phyloP scores from a whole-genome alignment of 371 early-diverging fungal species.

The Mucor saturninus region DNA sequence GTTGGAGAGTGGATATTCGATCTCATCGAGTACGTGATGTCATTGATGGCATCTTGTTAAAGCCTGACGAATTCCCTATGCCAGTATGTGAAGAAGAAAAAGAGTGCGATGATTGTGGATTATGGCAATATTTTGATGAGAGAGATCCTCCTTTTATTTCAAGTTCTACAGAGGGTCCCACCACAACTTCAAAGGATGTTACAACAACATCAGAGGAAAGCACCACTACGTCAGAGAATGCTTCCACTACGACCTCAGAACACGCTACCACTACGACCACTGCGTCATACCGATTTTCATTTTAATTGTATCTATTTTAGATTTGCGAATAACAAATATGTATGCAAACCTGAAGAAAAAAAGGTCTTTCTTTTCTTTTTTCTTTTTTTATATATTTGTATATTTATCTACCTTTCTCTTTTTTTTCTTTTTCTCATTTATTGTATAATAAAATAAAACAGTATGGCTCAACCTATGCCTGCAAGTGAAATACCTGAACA shows the following conservation, averaged over 20 bases:
- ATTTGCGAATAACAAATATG: too few species aligned
- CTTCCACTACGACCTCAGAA: background rate
- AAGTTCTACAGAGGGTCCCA: background rate
- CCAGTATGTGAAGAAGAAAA: conserved; percentile 61
- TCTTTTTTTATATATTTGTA: background rate
- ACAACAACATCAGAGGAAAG: background rate
- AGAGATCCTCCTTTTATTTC: conserved; percentile 38
- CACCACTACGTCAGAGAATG: background rate
- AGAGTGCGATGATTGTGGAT: conserved; percentile 77
- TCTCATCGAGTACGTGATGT: conserved; percentile 81
- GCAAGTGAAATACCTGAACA: background rate
- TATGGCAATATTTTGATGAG: conserved; percentile 70
- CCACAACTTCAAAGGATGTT: background rate
- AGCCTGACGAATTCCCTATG: conserved; percentile 52
- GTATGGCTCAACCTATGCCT: background rate
- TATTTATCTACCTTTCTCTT: background rate
- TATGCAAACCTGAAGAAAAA: background rate
- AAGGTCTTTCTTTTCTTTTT: background rate
- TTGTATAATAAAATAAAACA: background rate
- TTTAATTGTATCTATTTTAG: too few species aligned
- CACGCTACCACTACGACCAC: background rate
- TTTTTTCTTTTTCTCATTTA: background rate
- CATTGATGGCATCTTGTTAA: conserved; percentile 78
- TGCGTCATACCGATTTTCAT: too few species aligned
- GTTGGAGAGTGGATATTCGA: conserved; percentile 78